Percentiles rank a stretch among this genome's conserved stretches.
Conservation (phyloP, 306 rosid species). For the Argentina anserina region DNA sequence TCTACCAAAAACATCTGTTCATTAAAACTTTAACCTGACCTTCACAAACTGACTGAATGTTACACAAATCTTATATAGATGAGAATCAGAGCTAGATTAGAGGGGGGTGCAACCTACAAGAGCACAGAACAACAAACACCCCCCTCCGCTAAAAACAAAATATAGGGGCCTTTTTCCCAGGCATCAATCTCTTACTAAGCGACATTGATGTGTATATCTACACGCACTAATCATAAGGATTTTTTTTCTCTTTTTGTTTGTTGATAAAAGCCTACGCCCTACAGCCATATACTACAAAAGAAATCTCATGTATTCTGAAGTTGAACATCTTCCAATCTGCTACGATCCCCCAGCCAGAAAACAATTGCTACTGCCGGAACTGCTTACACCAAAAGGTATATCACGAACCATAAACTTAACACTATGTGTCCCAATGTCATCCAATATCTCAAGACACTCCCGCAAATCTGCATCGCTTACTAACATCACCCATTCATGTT, state of each 20-base stretch:
- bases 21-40: background rate
- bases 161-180: background rate
- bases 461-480: constrained; percentile 61
- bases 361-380: constrained; percentile 57
- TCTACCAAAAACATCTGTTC: background rate
- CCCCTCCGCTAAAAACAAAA: background rate
- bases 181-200: background rate
- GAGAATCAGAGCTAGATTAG: background rate
- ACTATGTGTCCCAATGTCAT: constrained; percentile 43
- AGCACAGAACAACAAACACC: background rate
- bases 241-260: background rate
- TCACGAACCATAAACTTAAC: constrained; percentile 76
- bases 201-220: background rate
- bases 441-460: constrained; percentile 71
- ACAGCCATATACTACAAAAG: background rate
- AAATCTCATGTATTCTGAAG: constrained; percentile 2
- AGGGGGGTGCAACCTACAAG: background rate
- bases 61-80: background rate
- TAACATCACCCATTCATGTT: constrained; percentile 88
- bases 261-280: background rate
- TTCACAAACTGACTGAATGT: background rate
- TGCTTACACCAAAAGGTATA: constrained; percentile 35
- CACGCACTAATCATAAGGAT: background rate
- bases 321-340: constrained; percentile 17
- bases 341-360: constrained; percentile 44